Conservation (phyloP, 2,329 filamentous ascomycete genomes). For the Ilyonectria robusta region DNA sequence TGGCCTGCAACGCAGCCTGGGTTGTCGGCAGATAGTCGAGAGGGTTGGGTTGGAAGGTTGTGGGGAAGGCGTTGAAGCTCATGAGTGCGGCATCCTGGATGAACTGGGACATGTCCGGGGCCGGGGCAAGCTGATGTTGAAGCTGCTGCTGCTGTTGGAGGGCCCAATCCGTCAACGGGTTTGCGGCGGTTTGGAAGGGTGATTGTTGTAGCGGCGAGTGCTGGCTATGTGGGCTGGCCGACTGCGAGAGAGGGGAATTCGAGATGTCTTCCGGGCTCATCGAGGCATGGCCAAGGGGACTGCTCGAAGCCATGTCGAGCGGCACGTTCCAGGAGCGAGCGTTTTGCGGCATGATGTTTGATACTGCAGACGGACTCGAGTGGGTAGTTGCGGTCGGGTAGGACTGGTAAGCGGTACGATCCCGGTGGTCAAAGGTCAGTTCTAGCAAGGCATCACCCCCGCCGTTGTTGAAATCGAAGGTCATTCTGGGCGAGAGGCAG, state of each 20-base stretch:
- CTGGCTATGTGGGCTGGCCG: slow-evolving; percentile 67
- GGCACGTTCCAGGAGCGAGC: slow-evolving; percentile 65
- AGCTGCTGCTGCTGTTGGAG: slow-evolving; percentile 69
- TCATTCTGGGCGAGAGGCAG: slow-evolving; percentile 61
- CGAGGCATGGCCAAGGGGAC: slow-evolving; percentile 62
- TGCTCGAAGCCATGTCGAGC: slow-evolving; percentile 64
- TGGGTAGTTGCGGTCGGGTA: slow-evolving; percentile 48
- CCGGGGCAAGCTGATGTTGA: slow-evolving; percentile 54
- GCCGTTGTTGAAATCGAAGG: slow-evolving; percentile 72
- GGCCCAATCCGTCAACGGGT: slow-evolving; percentile 73
- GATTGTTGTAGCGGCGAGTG: slow-evolving; percentile 67
- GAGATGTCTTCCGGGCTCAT: slow-evolving; percentile 65
- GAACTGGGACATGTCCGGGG: slow-evolving; percentile 65
- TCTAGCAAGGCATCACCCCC: slow-evolving; percentile 73
- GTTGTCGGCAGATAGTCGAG: slow-evolving; percentile 75
- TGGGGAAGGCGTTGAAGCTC: slow-evolving; percentile 66
- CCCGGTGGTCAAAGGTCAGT: slow-evolving; percentile 72
- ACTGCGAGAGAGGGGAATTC: slow-evolving; percentile 64
- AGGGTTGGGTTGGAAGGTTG: slow-evolving; percentile 67
- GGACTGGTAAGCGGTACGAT: slow-evolving; percentile 61
- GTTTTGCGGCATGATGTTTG: slow-evolving; percentile 54
- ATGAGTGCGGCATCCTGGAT: slow-evolving; percentile 72
- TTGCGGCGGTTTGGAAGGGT: slow-evolving; percentile 66
- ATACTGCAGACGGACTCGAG: slow-evolving; percentile 51
- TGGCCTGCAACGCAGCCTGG: slow-evolving; percentile 74